Conservation (phyloP, 2,329 filamentous ascomycete genomes). For the Alternaria sp. region DNA sequence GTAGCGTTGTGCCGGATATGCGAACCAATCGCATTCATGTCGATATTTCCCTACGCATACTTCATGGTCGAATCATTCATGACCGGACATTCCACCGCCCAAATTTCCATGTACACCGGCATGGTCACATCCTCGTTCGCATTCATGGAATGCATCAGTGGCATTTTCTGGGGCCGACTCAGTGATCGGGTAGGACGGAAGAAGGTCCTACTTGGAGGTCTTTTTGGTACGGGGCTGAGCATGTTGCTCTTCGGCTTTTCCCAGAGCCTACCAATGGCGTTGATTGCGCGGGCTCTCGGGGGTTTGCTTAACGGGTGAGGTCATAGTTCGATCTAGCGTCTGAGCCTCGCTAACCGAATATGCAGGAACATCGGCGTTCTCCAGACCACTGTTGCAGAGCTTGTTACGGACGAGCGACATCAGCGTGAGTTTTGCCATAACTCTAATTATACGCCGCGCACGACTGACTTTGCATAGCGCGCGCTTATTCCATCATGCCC, state of each 20-base stretch:
- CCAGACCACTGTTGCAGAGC: slow-evolving; percentile 92
- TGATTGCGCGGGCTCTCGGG: slow-evolving; percentile 86
- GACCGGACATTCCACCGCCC: slow-evolving; percentile 76
- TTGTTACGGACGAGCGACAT: slow-evolving; percentile 91
- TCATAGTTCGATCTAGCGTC: slow-evolving; percentile 32
- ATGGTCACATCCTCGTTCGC: slow-evolving; percentile 97
- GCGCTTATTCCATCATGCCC: slow-evolving; percentile 96
- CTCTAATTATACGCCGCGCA: slow-evolving; percentile 7
- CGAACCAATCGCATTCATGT: slow-evolving; percentile 99
- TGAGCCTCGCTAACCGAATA: slow-evolving; percentile 39
- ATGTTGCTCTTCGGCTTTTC: slow-evolving; percentile 94
- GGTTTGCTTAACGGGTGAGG: slow-evolving; percentile 89
- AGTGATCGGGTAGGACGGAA: slow-evolving; percentile 94
- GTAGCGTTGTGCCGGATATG: slow-evolving; percentile 91
- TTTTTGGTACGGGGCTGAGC: slow-evolving; percentile 89
- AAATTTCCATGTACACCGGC: slow-evolving; percentile 90
- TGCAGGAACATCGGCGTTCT: slow-evolving; percentile 88
- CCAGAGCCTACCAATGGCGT: slow-evolving; percentile 77
- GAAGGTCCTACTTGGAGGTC: slow-evolving; percentile 86
- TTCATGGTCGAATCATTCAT: slow-evolving; percentile 95
- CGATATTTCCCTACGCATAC: slow-evolving; percentile 98
- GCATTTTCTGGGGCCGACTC: slow-evolving; percentile 89
- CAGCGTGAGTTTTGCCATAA: slow-evolving; percentile 68
- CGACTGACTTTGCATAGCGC: slow-evolving; percentile 61
- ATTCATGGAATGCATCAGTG: slow-evolving; percentile 91